Evolutionary conservation across 2,329 filamentous ascomycete genomes (phyloP), one percentile per base, ranked within the genome.

Genomic region (Diaporthe aspalathi): DNA sequence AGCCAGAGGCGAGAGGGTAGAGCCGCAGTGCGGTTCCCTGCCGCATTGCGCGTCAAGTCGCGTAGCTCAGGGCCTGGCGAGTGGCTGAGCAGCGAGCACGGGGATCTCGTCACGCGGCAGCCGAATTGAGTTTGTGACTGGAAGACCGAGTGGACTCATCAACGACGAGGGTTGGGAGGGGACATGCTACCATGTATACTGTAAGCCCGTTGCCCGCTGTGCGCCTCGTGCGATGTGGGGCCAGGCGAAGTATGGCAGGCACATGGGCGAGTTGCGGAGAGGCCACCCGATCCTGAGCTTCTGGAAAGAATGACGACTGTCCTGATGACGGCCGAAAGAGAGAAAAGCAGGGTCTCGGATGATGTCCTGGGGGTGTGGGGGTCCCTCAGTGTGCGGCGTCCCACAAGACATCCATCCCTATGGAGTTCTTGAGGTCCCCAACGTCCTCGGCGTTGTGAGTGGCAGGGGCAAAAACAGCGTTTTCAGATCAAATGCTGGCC

Each of bases 61-160:
- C 16, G 29, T 49, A 14, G 43, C 45, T 60, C 66, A 50, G 53
- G 32, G 29, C 35, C 29, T 43, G 14, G 27, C 27, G 32, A n/a
- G 67, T 68, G 67, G 67, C 67, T 68, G 53, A 60, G 53, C n/a
- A 65, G 60, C 20, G n/a, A 50, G 45, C 60, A 65, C 29, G 66
- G 16, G 52, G 22, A 40, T 20, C 52, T 56, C 66, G 43, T 65
- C 60, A 65, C 60, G 60, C 60, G 60, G 45, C 43, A 50, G 43
- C 29, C 5, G 60, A 50, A 65, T 65, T 65, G 43, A 50, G 24
- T 63, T 49, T 63, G 60, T 49, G 27, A 63, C 29, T 49, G n/a
- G 20, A 49, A 12, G 40, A 22, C 40, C 2, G 40, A 35, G 43
- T 63, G 27, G 43, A 20, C 43, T 63, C 43, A 4, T 63, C 43